Base-by-base conservation (phyloP, 345 rosid genomes). In the Crucihimalaya himalaica region DNA sequence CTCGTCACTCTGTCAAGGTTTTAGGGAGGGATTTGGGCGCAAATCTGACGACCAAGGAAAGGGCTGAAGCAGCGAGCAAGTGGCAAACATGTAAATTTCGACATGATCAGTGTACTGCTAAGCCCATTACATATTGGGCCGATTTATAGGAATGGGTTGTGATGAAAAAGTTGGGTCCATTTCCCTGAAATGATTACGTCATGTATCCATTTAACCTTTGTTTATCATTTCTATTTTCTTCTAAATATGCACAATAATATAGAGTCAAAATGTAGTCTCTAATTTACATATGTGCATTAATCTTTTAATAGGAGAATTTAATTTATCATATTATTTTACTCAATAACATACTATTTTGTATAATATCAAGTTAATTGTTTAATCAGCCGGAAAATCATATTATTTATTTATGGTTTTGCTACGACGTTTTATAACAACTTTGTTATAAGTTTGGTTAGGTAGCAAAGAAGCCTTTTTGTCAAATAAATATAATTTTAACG, bases 11-110 rank as follows among this genome's bases (percentile, higher is more conserved):
- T 70, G 77, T 71, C 29, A 66, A 72, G 81, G 78, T 61, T 78
- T 73, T 54, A 68, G 70, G 66, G 73, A 71, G 71, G 80, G 75
- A 69, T 76, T 70, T 54, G 71, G 45, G 27, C n/a, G 63, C 29
- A 32, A 66, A 78, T 59, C 73, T 71, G 77, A 72, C 18, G 64
- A 51, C 40, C 34, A 57, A 52, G 40, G 35, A 66, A 54, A 51
- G 61, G 35, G 52, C 0, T 52, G 56, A 35, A 21, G 66, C 72
- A 52, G 63, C 12, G 39, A 35, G 42, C 5, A 12, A 27, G 52
- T 58, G 70, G 74, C 54, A 60, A 20, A 72, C 21, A 60, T 32
- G 78, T 72, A 66, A 78, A 15, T 72, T 50, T 35, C 4, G 18
- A 29, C 8, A 28, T 31, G 8, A 5, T 18, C 9, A 31, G 10